Evolutionary conservation across 306 rosid genomes (phyloP).

Genomic region (Myrica gale): DNA sequence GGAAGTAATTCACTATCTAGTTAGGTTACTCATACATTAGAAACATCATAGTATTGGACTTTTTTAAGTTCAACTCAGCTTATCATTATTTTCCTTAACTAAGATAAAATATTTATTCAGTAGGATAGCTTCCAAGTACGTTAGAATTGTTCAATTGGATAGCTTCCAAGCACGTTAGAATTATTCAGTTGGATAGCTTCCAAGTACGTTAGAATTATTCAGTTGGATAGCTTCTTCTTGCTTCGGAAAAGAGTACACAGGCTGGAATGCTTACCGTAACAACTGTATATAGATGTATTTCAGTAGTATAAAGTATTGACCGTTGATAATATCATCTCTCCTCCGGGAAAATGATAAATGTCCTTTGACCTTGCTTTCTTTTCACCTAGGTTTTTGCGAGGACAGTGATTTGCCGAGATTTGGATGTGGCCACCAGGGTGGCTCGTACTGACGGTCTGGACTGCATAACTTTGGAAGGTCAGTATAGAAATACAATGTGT

Average conservation of each 20-base stretch:
- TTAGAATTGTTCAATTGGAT: neutral
- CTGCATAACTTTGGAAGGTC: constrained; percentile 97
- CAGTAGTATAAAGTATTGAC: neutral
- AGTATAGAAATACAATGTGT: constrained; percentile 21
- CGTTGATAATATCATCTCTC: constrained; percentile 4
- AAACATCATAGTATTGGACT: too few species aligned
- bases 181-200: too few species aligned
- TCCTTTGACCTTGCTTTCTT: constrained; percentile 25
- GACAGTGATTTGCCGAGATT: constrained; percentile 87
- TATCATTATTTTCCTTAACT: too few species aligned
- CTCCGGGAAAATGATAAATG: constrained; percentile 15
- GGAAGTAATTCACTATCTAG: too few species aligned
- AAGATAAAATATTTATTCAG: too few species aligned
- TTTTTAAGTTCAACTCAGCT: too few species aligned
- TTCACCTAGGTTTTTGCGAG: constrained; percentile 82
- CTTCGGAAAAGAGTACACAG: neutral
- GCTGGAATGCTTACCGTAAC: neutral
- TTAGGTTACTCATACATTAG: too few species aligned
- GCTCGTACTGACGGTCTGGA: constrained; percentile 85
- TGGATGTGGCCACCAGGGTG: constrained; percentile 92
- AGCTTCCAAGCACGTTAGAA: neutral
- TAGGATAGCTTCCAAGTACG: neutral
- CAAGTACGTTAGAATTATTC: neutral
- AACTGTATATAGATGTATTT: neutral
- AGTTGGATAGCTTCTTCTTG: neutral